Evolutionary conservation across 495 filamentous ascomycete genomes (phyloP).

Genomic region (Penicillium diatomitis): DNA sequence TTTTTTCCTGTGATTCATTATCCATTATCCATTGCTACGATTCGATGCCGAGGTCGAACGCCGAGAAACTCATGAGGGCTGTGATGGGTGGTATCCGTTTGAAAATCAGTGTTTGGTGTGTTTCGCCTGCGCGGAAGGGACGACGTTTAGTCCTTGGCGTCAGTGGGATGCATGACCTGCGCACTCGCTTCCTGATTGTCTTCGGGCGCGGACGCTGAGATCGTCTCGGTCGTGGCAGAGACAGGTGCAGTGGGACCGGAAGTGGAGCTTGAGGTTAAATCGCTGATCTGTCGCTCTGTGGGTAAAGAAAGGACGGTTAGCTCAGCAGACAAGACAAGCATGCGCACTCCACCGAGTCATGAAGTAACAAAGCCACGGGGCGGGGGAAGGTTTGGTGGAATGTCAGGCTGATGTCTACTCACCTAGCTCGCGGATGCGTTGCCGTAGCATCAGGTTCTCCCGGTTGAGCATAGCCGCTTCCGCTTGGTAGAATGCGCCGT

Average conservation of each 20-base stretch:
- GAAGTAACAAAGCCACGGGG: background rate
- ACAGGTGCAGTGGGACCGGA: conserved; percentile 1
- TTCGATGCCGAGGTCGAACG: too few species aligned
- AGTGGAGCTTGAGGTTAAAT: conserved; percentile 13
- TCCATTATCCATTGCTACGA: too few species aligned
- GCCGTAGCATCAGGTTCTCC: conserved; percentile 89
- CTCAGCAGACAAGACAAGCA: background rate
- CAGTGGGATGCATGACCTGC: conserved; percentile 17
- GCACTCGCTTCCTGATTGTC: conserved; percentile 16
- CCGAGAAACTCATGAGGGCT: too few species aligned
- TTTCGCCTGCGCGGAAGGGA: background rate
- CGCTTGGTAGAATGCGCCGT: conserved; percentile 82
- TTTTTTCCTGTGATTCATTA: too few species aligned
- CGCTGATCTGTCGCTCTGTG: conserved; percentile 30
- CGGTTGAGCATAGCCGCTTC: conserved; percentile 78
- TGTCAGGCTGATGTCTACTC: conserved; percentile 4
- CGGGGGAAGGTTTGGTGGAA: background rate
- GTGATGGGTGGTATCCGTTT: too few species aligned
- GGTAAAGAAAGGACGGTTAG: background rate
- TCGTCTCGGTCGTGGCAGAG: conserved; percentile 9
- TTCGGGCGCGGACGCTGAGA: conserved; percentile 12
- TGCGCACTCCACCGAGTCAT: conserved; percentile 2
- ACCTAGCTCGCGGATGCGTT: conserved; percentile 72
- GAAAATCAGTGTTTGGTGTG: too few species aligned
- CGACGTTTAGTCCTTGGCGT: conserved; percentile 13